These are phyloP conservation scores for Gossypium davidsonii DNA, from an alignment of 441 rosid genomes.

Conservation along the genomic window DNA sequence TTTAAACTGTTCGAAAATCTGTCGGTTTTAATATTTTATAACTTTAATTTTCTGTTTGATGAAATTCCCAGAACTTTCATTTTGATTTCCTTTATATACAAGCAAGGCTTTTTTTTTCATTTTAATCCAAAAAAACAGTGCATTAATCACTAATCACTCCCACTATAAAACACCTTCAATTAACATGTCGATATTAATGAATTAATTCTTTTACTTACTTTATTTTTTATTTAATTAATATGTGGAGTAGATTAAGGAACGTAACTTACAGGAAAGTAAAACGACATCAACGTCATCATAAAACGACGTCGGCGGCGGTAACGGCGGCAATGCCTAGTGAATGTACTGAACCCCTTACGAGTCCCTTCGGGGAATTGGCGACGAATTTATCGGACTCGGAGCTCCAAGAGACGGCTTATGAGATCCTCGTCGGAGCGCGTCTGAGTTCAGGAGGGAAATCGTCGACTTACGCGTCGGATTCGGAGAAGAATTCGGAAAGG, in stretches of 20 bases:
- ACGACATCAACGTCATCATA: not conserved
- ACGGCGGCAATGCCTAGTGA: conserved; percentile 18
- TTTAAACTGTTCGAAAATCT: not conserved
- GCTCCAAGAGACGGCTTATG: conserved; percentile 63
- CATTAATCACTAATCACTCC: not conserved
- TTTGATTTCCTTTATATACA: conserved; percentile 22
- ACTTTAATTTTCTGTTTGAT: not conserved
- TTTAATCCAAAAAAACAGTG: not conserved
- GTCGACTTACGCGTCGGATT: conserved; percentile 45
- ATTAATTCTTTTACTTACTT: not conserved
- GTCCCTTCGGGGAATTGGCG: conserved; percentile 40
- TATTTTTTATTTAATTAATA: not conserved
- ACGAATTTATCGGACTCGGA: conserved; percentile 43
- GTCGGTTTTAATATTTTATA: not conserved
- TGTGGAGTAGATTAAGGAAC: conserved; percentile 26
- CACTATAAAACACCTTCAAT: not conserved
- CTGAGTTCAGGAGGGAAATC: conserved; percentile 48
- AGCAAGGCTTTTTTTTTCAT: conserved; percentile 18
- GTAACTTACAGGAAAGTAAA: conserved; percentile 15
- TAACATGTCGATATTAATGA: not conserved
- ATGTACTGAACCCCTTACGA: conserved; percentile 23
- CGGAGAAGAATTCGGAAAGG: conserved; percentile 39
- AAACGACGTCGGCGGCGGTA: not conserved
- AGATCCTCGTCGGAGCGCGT: conserved; percentile 53
- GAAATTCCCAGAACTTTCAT: not conserved